These are phyloP conservation scores for Populus nigra DNA, from an alignment of 345 rosid genomes.

Conservation along the genomic window DNA sequence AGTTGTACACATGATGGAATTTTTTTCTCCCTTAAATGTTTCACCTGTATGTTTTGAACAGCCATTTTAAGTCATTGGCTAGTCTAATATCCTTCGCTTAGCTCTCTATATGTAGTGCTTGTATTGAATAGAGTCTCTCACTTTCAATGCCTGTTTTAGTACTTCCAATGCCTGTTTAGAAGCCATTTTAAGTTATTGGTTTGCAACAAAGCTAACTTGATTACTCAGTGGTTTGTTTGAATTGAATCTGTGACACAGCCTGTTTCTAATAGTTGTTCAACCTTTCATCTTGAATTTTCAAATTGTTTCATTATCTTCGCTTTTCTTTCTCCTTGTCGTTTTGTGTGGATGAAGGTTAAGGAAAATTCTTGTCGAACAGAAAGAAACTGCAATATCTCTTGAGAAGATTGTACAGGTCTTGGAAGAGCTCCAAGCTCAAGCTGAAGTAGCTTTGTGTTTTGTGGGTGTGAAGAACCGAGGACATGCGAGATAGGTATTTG, in stretches of 20 bases:
- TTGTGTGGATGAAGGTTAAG: conserved; percentile 53
- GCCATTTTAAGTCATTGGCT: not conserved
- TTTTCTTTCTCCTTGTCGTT: not conserved
- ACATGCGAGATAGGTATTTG: not conserved
- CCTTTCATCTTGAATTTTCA: conserved; percentile 1
- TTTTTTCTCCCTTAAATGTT: no score
- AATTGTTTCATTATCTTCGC: conserved; percentile 6
- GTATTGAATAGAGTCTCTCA: not conserved
- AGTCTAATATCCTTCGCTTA: not conserved
- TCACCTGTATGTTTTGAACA: not conserved
- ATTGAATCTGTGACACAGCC: not conserved
- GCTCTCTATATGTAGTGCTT: not conserved
- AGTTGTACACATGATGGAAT: not conserved
- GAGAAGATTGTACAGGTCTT: conserved; percentile 74
- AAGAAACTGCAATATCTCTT: conserved; percentile 46
- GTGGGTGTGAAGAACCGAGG: conserved; percentile 63
- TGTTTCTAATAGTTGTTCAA: not conserved
- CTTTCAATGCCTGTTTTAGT: not conserved
- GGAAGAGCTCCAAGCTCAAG: conserved; percentile 91
- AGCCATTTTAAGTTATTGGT: no score
- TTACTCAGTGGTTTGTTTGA: not conserved
- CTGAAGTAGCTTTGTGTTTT: conserved; percentile 97
- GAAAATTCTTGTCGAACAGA: conserved; percentile 63
- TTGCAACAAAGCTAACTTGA: not conserved
- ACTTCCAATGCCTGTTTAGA: no score